Base-by-base conservation (phyloP, 441 rosid genomes). In the Manihot esculenta region DNA sequence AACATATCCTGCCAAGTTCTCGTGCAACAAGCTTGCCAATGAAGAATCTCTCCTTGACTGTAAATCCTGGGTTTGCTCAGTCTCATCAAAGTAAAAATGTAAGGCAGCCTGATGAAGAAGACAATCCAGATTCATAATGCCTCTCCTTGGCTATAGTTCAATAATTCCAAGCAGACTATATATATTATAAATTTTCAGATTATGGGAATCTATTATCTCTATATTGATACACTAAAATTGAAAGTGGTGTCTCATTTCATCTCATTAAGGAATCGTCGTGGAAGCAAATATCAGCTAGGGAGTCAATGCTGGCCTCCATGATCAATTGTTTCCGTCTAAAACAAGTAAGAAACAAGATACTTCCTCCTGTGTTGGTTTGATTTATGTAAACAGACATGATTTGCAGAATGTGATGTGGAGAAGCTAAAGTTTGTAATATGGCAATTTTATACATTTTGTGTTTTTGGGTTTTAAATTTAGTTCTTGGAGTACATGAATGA, bases 41-140 rank as follows among this genome's bases (percentile, higher is more conserved):
- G 78, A 89, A 78, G 74, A 82, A 86, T 2, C 83, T 85, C 65
- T 84, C 85, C 54, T 74, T 83, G 75, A 79, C 79, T 55, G 77
- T 79, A 15, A 79, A 84, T 77, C 70, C 78, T 45, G 81, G 80
- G 51, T 66, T 78, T 65, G 75, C 76, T 76, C 82, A 77, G 67
- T 71, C 69, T 24, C 81, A 66, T 30, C 80, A 59, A 33, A 61
- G 17, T 26, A 57, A 30, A 10, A 62, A 67, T 12, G 30, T 64
- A 62, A 75, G 73, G n/a, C 67, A 78, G 8, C 72, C 54, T 23
- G 42, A 38, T 38, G 42, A 38, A 38, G 42, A 38, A 38, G 42
- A 38, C 7, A 38, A 38, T 38, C 42, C 42, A 38, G 42, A 38
- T 38, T 38, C 42, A 38, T 38, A 38, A 7, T 38, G 42, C 9